Evolutionary conservation across 2,329 filamentous ascomycete species (phyloP).

Genomic region (Talaromyces atroroseus): DNA sequence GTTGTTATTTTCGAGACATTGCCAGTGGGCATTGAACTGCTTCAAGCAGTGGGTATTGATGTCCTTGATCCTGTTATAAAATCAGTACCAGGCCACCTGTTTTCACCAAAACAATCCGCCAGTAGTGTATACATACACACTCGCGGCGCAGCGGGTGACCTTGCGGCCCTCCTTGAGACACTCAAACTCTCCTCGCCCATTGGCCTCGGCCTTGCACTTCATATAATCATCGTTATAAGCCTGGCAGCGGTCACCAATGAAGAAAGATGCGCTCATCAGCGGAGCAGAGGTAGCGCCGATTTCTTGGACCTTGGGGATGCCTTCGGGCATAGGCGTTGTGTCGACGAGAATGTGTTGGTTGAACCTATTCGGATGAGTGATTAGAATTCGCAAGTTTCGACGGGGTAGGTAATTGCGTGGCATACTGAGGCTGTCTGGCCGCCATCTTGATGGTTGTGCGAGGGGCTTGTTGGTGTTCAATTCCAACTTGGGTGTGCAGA

Average conservation of each 20-base stretch:
- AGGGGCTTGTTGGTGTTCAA: conserved; percentile 5
- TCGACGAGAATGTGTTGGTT: conserved; percentile 90
- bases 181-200: conserved; percentile 84
- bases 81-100: conserved; percentile 3
- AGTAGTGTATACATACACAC: conserved; percentile 62
- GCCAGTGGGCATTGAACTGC: conserved; percentile 90
- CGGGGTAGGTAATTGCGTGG: conserved; percentile 20
- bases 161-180: conserved; percentile 95
- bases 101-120: neutral
- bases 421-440: conserved; percentile 29
- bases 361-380: conserved; percentile 60
- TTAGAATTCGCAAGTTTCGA: conserved; percentile 13
- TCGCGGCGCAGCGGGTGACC: conserved; percentile 92
- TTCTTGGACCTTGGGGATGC: conserved; percentile 89
- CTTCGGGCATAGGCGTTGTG: conserved; percentile 87
- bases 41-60: conserved; percentile 91
- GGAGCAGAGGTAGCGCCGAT: conserved; percentile 90
- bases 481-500: conserved; percentile 9
- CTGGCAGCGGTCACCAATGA: conserved; percentile 92
- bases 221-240: conserved; percentile 99
- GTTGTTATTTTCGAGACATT: conserved; percentile 95
- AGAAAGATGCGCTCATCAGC: conserved; percentile 85
- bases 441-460: conserved; percentile 25
- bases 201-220: conserved; percentile 96
- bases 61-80: conserved; percentile 67